A percentile compares a stretch with the other conserved stretches of the same genome.
These are phyloP conservation scores for Tetraselmis chui DNA, from an alignment of 139 green algal genomes.

Conservation along the genomic window DNA sequence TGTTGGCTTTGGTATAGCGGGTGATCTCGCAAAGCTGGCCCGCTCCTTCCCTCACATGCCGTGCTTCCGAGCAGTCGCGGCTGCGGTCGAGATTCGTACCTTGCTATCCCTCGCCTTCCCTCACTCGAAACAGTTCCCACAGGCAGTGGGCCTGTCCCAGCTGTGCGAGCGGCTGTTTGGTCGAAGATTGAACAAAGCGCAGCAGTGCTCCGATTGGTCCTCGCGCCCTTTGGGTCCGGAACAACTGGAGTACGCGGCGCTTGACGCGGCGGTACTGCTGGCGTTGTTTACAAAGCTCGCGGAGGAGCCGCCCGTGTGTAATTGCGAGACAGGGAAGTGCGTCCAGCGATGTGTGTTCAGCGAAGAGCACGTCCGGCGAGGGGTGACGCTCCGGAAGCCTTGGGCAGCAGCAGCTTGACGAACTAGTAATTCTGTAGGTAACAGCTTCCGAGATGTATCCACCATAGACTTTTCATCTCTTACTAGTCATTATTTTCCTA, in stretches of 20 bases:
- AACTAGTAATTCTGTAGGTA: too few species aligned
- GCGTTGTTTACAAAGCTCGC: conserved; percentile 20
- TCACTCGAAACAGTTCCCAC: not conserved
- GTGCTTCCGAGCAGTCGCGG: conserved; percentile 14
- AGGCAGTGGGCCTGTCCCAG: conserved; percentile 16
- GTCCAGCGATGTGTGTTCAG: not conserved
- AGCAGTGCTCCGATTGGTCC: conserved; percentile 31
- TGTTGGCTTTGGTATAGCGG: conserved; percentile 23
- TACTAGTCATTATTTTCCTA: too few species aligned
- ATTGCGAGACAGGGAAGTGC: not conserved
- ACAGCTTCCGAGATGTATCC: too few species aligned
- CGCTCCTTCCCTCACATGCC: conserved; percentile 30
- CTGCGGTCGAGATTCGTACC: conserved; percentile 12
- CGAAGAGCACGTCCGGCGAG: not conserved
- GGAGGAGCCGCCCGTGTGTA: not conserved
- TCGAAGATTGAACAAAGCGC: conserved; percentile 21
- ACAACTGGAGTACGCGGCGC: conserved; percentile 28
- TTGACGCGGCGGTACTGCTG: conserved; percentile 24
- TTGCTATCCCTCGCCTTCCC: conserved; percentile 25
- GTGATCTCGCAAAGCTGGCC: conserved; percentile 17
- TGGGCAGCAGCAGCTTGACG: too few species aligned
- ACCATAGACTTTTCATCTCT: too few species aligned
- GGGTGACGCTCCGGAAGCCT: too few species aligned
- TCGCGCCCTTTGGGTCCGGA: conserved; percentile 15
- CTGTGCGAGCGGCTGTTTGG: conserved; percentile 17